Evolutionary conservation across 192 early-diverging fungal species (phyloP).

Genomic region (Phycomyces nitens): DNA sequence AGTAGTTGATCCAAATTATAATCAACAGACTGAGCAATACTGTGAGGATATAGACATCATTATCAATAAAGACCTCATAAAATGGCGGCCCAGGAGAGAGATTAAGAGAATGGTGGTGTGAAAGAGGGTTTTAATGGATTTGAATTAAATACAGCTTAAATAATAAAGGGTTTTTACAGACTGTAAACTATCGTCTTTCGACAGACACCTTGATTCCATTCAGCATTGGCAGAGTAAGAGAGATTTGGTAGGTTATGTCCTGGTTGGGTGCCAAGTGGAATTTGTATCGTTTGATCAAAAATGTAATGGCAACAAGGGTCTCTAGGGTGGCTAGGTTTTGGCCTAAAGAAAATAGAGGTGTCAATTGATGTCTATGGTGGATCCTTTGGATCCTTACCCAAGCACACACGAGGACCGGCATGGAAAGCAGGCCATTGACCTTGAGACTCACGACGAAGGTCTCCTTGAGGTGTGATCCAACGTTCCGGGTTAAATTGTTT

Average conservation of each 20-base stretch:
- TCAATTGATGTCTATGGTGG: too few species aligned
- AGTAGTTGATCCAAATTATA: too few species aligned
- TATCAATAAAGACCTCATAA: too few species aligned
- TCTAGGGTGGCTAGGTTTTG: slow-evolving; percentile 46
- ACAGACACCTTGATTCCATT: slow-evolving; percentile 18
- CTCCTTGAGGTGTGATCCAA: slow-evolving; percentile 49
- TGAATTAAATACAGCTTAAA: too few species aligned
- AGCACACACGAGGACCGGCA: slow-evolving; percentile 44
- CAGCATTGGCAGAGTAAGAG: slow-evolving; percentile 31
- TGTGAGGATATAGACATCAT: too few species aligned
- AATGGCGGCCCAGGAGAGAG: too few species aligned
- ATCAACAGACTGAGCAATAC: too few species aligned
- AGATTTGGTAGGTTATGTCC: slow-evolving; percentile 24
- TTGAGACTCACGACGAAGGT: slow-evolving; percentile 28
- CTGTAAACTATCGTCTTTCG: too few species aligned
- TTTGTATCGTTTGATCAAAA: slow-evolving; percentile 36
- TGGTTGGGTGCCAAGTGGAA: slow-evolving; percentile 36
- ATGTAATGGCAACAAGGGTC: slow-evolving; percentile 35
- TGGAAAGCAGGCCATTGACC: slow-evolving; percentile 59
- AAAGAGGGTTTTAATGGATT: too few species aligned
- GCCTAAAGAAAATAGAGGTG: slow-evolving; percentile 14
- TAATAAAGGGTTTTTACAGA: too few species aligned
- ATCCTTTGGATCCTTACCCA: slow-evolving; percentile 8
- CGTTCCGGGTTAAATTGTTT: slow-evolving; percentile 61
- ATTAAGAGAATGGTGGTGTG: too few species aligned